Percentiles rank a stretch among this genome's conserved stretches.
Evolutionary conservation across 306 rosid species (phyloP).

Genomic region (Cicer yamashitae): DNA sequence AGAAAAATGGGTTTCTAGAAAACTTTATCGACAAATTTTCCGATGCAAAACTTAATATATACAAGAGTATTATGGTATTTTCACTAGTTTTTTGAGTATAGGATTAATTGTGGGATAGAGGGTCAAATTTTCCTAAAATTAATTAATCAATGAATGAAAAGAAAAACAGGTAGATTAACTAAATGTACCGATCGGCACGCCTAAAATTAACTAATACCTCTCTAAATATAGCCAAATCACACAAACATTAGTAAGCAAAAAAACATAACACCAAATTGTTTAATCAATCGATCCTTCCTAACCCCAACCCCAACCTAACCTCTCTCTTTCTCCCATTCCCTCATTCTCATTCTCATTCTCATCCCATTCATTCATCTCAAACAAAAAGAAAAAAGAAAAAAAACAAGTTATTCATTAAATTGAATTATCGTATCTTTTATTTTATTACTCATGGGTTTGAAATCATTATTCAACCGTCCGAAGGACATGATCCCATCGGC

Average conservation of each 20-base stretch:
- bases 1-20: no score
- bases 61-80: no score
- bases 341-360: not conserved
- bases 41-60: no score
- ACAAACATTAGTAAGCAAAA: not conserved
- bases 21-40: no score
- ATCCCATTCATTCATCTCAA: no score
- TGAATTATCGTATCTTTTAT: not conserved
- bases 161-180: not conserved
- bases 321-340: not conserved
- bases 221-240: constrained; percentile 20
- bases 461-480: constrained; percentile 60
- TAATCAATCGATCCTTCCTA: not conserved
- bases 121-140: no score
- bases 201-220: not conserved
- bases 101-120: no score
- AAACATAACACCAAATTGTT: no score
- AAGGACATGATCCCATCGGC: constrained; percentile 43
- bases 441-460: constrained; percentile 59
- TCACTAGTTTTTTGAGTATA: no score
- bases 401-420: not conserved
- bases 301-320: not conserved
- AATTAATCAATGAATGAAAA: no score
- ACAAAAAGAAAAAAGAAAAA: no score
- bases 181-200: constrained; percentile 22